These are phyloP conservation scores for Mycotypha africana DNA, from an alignment of 371 early-diverging fungal species.

Conservation along the genomic window DNA sequence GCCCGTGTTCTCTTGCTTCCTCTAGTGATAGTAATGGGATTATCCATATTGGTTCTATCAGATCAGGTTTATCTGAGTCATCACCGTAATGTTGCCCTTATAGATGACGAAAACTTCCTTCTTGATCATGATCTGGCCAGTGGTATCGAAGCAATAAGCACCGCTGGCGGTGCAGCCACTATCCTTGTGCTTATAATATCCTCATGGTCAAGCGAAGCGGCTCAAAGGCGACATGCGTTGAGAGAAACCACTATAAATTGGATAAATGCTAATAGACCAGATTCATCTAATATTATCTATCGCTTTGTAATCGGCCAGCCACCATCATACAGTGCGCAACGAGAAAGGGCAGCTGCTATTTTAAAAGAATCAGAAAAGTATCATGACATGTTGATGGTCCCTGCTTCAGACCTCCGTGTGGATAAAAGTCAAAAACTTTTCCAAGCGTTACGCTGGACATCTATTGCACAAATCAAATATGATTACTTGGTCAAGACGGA, in stretches of 20 bases:
- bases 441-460: slow-evolving; percentile 46
- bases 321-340: slow-evolving; percentile 36
- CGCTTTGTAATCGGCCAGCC: slow-evolving; percentile 56
- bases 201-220: slow-evolving; percentile 47
- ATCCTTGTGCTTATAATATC: slow-evolving; percentile 48
- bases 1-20: slow-evolving; percentile 45
- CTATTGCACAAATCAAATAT: slow-evolving; percentile 25
- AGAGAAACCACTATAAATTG: slow-evolving; percentile 43
- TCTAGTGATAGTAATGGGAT: slow-evolving; percentile 38
- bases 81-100: slow-evolving; percentile 36
- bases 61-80: slow-evolving; percentile 42
- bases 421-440: slow-evolving; percentile 51
- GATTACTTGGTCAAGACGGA: slow-evolving; percentile 58
- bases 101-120: slow-evolving; percentile 24
- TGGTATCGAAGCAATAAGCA: slow-evolving; percentile 12
- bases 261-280: slow-evolving; percentile 5
- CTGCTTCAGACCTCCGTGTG: slow-evolving; percentile 44
- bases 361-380: slow-evolving; percentile 42
- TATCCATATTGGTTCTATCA: slow-evolving; percentile 46
- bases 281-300: slow-evolving; percentile 21
- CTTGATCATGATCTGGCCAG: slow-evolving; percentile 19
- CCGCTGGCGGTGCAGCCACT: slow-evolving; percentile 10
- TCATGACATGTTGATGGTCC: slow-evolving; percentile 51
- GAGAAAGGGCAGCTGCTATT: slow-evolving; percentile 33
- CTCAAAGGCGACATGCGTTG: slow-evolving; percentile 32